These are phyloP conservation scores for Clitoria ternatea DNA, from an alignment of 306 rosid genomes.

Conservation along the genomic window DNA sequence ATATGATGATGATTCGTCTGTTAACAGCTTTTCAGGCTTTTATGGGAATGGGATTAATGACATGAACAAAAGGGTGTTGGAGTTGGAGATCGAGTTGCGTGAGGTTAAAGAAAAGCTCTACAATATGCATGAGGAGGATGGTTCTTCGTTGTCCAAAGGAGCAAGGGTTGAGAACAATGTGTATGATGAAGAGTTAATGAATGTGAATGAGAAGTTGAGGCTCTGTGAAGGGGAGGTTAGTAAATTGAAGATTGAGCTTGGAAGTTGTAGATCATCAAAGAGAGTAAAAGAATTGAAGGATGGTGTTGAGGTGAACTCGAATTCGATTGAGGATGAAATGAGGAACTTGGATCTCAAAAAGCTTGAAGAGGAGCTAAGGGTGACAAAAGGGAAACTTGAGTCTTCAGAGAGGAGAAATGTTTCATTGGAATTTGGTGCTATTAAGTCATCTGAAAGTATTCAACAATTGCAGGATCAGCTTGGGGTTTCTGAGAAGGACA, in stretches of 20 bases:
- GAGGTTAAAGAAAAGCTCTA: conserved; percentile 56
- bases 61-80: conserved; percentile 56
- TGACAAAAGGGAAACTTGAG: conserved; percentile 46
- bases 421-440: conserved; percentile 45
- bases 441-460: conserved; percentile 41
- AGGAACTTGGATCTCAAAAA: not conserved
- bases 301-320: not conserved
- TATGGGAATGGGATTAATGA: conserved; percentile 46
- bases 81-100: conserved; percentile 76
- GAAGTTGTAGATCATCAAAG: conserved; percentile 24
- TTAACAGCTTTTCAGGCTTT: conserved; percentile 50
- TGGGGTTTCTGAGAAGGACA: conserved; percentile 54
- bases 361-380: conserved; percentile 44
- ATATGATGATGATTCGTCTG: conserved; percentile 74
- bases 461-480: conserved; percentile 51
- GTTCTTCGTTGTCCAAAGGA: too few species aligned
- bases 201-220: conserved; percentile 52
- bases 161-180: too few species aligned
- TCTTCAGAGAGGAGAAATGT: conserved; percentile 45
- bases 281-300: conserved; percentile 10
- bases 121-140: conserved; percentile 44
- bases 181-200: conserved; percentile 54
- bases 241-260: conserved; percentile 50
- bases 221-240: conserved; percentile 46
- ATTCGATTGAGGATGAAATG: not conserved